These are phyloP conservation scores for Geum urbanum DNA, from an alignment of 306 rosid species.

Conservation along the genomic window DNA sequence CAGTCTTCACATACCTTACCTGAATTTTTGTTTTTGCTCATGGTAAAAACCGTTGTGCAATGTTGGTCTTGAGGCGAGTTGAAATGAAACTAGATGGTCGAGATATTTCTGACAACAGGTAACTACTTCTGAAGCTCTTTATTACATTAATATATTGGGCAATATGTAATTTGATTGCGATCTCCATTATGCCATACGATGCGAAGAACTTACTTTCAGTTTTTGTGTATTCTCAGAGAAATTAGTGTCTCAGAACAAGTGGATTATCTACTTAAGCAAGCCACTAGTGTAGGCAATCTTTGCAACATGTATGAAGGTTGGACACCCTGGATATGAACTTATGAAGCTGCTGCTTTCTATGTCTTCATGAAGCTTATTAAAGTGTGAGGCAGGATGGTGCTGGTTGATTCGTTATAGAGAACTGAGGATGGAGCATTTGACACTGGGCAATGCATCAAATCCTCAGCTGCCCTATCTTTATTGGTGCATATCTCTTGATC, in stretches of 20 bases:
- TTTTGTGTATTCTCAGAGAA: conserved; percentile 55
- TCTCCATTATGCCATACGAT: too few species aligned
- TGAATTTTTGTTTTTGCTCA: conserved; percentile 24
- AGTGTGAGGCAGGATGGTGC: neutral
- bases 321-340: conserved; percentile 95
- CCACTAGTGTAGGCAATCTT: conserved; percentile 85
- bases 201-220: too few species aligned
- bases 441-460: conserved; percentile 16
- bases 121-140: conserved; percentile 24
- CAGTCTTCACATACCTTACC: neutral
- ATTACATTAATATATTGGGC: neutral
- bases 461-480: conserved; percentile 9
- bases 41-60: conserved; percentile 86
- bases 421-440: conserved; percentile 19
- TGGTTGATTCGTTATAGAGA: conserved; percentile 17
- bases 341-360: conserved; percentile 26
- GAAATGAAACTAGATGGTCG: conserved; percentile 87
- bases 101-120: conserved; percentile 78
- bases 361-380: conserved; percentile 6
- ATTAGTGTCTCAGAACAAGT: conserved; percentile 76
- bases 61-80: conserved; percentile 71
- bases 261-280: conserved; percentile 89
- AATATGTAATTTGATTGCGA: too few species aligned
- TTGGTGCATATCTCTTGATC: conserved; percentile 9
- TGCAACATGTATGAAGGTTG: conserved; percentile 99